A percentile compares a stretch with the other conserved stretches of the same genome.
Evolutionary conservation across 257 asterid genomes (phyloP).

Genomic region (Nicotiana otophora): DNA sequence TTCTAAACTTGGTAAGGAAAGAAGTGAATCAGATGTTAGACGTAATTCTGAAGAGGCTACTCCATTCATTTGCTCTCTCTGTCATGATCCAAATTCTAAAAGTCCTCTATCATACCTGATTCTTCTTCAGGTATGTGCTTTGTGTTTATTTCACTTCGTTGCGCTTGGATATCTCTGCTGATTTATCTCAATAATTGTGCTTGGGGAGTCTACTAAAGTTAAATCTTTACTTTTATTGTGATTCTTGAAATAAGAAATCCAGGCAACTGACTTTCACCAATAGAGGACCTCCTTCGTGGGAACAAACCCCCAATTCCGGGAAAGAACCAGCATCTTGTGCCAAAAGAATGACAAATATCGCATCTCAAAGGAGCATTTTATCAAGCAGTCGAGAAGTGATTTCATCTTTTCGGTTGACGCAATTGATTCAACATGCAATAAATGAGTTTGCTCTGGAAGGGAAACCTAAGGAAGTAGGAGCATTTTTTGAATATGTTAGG

Average conservation of each 20-base stretch:
- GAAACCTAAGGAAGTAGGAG: slow-evolving; percentile 54
- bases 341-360: slow-evolving; percentile 22
- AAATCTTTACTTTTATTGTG: slow-evolving; percentile 14
- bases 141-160: background rate
- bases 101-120: slow-evolving; percentile 80
- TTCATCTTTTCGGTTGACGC: slow-evolving; percentile 44
- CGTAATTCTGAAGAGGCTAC: slow-evolving; percentile 40
- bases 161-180: background rate
- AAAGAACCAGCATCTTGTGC: slow-evolving; percentile 40
- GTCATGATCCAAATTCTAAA: slow-evolving; percentile 71
- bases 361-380: slow-evolving; percentile 23
- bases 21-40: slow-evolving; percentile 34
- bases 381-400: slow-evolving; percentile 28
- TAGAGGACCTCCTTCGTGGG: slow-evolving; percentile 74
- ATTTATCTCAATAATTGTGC: background rate
- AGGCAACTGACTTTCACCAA: slow-evolving; percentile 69
- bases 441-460: slow-evolving; percentile 60
- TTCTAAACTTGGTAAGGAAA: slow-evolving; percentile 43
- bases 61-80: slow-evolving; percentile 78
- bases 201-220: slow-evolving; percentile 8
- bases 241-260: slow-evolving; percentile 71
- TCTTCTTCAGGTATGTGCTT: slow-evolving; percentile 76
- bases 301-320: slow-evolving; percentile 46
- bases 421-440: slow-evolving; percentile 57
- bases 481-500: slow-evolving; percentile 52